Evolutionary conservation across 805 yeast species (phyloP), one percentile per base, ranked within the genome.

Genomic region (Myxozyma sirexii): DNA sequence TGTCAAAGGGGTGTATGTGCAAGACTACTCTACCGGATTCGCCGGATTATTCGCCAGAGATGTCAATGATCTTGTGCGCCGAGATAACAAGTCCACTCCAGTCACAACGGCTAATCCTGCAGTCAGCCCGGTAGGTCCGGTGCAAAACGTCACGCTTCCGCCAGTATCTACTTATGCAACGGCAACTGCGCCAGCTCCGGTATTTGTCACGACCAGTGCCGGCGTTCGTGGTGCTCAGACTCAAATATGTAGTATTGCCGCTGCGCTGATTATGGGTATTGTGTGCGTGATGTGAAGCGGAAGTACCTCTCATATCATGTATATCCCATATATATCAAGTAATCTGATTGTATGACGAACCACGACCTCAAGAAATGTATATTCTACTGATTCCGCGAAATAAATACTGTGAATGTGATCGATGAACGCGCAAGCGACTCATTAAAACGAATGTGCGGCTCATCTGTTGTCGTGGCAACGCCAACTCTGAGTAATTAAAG

Each of bases 1-100:
- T 64, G 79, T 91, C 64, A 77, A 84, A 68, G 76, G 79, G 2
- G 69, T 90, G 42, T 72, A 79, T 33, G 86, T 88, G 17, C 77
- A 84, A 24, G 83, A 81, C 66, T 81, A 80, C 67, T 79, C 15
- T 55, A 71, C 8, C 67, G 68, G 49, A 80, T 79, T 68, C 57
- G 66, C 29, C 79, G 79, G 65, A 60, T 71, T 4, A 80, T 48
- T 48, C 10, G 52, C 43, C 10, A 19, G 52, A 35, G 52, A 48
- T 23, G 33, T 5, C 10, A 31, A 48, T 4, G 29, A 19, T 35
- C 31, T 43, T 19, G 19, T 19, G 21, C 27, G 43, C 10, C 27
- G 26, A 10, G 26, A 31, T 17, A 48, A 21, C 24, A 23, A 35
- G 19, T 31, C 43, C 15, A 27, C 42, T 3, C 5, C 52, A 12